Percentiles rank a stretch among this genome's conserved stretches.
Conservation (phyloP, 345 rosid species). For the Boechera retrofracta region DNA sequence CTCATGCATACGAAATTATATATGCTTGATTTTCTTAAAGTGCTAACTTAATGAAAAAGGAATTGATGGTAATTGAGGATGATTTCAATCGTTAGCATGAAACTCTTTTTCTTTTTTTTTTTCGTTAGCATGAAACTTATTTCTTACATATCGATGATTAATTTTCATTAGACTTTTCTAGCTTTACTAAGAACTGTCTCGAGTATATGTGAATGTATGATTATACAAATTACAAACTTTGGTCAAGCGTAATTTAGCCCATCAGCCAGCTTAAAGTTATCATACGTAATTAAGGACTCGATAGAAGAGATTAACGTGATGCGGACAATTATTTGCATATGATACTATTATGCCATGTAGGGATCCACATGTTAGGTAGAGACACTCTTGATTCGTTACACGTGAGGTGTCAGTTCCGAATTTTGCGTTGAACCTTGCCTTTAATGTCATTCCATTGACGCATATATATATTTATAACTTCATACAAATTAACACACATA, state of each 20-base stretch:
- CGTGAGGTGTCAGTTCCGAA: constrained; percentile 46
- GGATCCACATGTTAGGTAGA: constrained; percentile 44
- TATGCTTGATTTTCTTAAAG: constrained; percentile 14
- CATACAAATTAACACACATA: neutral
- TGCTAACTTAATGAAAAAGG: constrained; percentile 1
- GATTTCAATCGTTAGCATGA: constrained; percentile 9
- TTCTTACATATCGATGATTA: neutral
- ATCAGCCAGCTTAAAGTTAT: neutral
- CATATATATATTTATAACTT: neutral
- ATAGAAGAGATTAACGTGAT: constrained; percentile 2
- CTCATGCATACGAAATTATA: neutral
- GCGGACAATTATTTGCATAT: constrained; percentile 31
- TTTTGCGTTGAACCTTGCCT: constrained; percentile 29
- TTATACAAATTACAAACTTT: constrained; percentile 14
- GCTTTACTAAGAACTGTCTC: neutral
- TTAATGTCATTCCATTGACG: constrained; percentile 14
- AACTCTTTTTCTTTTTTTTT: too few relatives aligned
- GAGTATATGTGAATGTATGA: neutral
- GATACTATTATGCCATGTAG: constrained; percentile 37
- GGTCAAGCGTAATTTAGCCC: neutral
- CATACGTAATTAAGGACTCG: neutral
- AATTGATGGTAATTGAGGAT: constrained; percentile 7
- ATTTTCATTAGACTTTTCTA: neutral
- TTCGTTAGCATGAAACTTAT: neutral
- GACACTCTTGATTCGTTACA: constrained; percentile 38